Base-by-base conservation (phyloP, 2,329 filamentous ascomycete species). In the Calonectria montana region DNA sequence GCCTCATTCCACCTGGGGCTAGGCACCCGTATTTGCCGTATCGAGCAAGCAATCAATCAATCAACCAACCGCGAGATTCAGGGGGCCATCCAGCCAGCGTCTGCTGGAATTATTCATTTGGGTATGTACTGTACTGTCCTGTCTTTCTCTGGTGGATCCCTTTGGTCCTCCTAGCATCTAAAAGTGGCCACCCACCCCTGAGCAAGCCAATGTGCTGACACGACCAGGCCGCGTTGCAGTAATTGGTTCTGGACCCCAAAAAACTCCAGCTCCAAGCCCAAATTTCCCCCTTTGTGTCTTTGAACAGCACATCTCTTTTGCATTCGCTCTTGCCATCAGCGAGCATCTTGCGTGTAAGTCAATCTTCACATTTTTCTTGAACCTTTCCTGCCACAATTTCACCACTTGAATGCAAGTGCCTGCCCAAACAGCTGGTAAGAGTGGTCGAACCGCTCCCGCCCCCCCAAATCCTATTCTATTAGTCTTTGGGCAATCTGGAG, bases 111-210 rank as follows among this genome's bases (percentile, higher is more conserved):
- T 53, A 23, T 43, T 50, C 29, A 61, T 61, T n/a, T 41, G 57
- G 55, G 65, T 68, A 68, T 47, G 55, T 62, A 41, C 62, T 21
- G 29, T 9, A 39, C 13, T n/a, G 21, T 31, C 53, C 39, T 37
- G 23, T 27, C 27, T 37, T 37, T 37, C 35, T 25, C 2, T 39
- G 39, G 65, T 68, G 65, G 65, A 62, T 12, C 29, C 62, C 50
- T 15, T 16, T 35, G 31, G 29, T 53, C 15, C 39, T 29, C 43
- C 62, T 31, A 18, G 43, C 23, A 35, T 50, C 62, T 15, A 62
- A 64, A 65, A 59, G 59, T 59, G 48, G 66, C 65, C 29, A 43
- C 62, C 59, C 55, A 66, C 64, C 64, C 72, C 69, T 71, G 64
- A 67, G 57, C 59, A n/a, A 50, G n/a, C 53, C 23, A 27, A 53